Evolutionary conservation across 129 eudicot genomes (phyloP).

Genomic region (Calendula officinalis): DNA sequence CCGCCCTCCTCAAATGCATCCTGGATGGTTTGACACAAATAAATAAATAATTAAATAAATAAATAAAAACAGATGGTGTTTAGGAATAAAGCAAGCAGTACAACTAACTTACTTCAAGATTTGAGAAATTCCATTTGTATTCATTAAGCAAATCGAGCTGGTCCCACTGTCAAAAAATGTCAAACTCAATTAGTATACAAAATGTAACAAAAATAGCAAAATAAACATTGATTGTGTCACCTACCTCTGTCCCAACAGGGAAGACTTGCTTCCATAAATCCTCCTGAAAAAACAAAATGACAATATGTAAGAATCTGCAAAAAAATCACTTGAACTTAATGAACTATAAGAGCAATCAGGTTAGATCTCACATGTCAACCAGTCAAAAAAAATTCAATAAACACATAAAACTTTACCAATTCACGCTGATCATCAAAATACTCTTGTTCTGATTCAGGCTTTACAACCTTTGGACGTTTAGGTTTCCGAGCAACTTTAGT

Average conservation of each 20-base stretch:
- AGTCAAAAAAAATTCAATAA: too few relatives aligned
- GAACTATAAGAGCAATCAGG: too few relatives aligned
- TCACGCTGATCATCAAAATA: neutral
- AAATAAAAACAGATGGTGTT: neutral
- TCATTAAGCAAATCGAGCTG: neutral
- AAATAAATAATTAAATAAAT: too few relatives aligned
- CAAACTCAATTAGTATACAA: neutral
- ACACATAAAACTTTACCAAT: neutral
- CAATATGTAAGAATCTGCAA: too few relatives aligned
- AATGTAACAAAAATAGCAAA: neutral
- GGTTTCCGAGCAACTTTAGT: too few relatives aligned
- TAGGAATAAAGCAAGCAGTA: neutral
- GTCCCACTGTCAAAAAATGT: conserved; percentile 27
- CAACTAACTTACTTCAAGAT: conserved; percentile 44
- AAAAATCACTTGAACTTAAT: too few relatives aligned
- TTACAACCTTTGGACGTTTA: too few relatives aligned
- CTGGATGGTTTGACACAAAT: conserved; percentile 35
- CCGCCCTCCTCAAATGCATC: conserved; percentile 85
- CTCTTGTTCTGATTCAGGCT: neutral
- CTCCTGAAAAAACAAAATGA: conserved; percentile 37
- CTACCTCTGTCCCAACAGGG: conserved; percentile 36
- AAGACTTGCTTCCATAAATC: neutral
- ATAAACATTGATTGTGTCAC: conserved; percentile 6
- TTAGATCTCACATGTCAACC: too few relatives aligned
- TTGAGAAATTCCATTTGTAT: neutral